phyloP scores from a whole-genome alignment of 2,329 filamentous ascomycete genomes.

The Salinomyces thailandicus region DNA sequence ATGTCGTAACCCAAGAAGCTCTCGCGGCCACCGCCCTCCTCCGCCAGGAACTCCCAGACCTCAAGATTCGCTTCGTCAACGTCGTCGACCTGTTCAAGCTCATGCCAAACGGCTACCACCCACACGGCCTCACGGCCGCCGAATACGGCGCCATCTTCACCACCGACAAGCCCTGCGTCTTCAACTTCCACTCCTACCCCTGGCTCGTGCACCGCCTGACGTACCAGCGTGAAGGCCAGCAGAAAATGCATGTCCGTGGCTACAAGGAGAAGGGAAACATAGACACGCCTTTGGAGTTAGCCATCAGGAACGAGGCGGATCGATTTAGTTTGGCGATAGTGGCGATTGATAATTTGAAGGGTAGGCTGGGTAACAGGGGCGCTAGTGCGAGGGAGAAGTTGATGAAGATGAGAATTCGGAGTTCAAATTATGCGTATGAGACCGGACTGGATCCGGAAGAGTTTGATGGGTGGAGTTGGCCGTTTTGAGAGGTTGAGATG shows the following conservation, averaged over 20 bases:
- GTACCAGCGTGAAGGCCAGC: slow-evolving; percentile 60
- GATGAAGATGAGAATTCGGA: slow-evolving; percentile 53
- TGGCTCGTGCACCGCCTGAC: slow-evolving; percentile 69
- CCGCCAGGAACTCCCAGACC: slow-evolving; percentile 57
- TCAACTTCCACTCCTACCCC: slow-evolving; percentile 78
- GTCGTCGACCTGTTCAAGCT: slow-evolving; percentile 73
- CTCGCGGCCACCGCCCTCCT: slow-evolving; percentile 65
- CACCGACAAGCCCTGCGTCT: slow-evolving; percentile 59
- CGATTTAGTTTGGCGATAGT: slow-evolving; percentile 67
- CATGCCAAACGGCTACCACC: slow-evolving; percentile 58
- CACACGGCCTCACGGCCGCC: slow-evolving; percentile 57
- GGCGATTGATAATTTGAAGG: slow-evolving; percentile 58
- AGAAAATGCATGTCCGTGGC: slow-evolving; percentile 62
- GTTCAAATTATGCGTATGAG: slow-evolving; percentile 56
- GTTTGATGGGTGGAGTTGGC: slow-evolving; percentile 58
- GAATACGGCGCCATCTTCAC: slow-evolving; percentile 66
- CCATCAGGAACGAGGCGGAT: slow-evolving; percentile 67
- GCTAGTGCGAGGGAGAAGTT: slow-evolving; percentile 53
- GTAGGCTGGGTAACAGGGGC: slow-evolving; percentile 52
- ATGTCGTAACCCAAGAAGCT: slow-evolving; percentile 63
- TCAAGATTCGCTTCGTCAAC: slow-evolving; percentile 72
- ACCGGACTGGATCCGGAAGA: slow-evolving; percentile 58
- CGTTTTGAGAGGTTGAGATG: slow-evolving; percentile 20
- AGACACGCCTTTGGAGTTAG: slow-evolving; percentile 67
- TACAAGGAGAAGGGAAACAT: slow-evolving; percentile 81